phyloP scores from a whole-genome alignment of 441 rosid species.

The Sinapis alba region DNA sequence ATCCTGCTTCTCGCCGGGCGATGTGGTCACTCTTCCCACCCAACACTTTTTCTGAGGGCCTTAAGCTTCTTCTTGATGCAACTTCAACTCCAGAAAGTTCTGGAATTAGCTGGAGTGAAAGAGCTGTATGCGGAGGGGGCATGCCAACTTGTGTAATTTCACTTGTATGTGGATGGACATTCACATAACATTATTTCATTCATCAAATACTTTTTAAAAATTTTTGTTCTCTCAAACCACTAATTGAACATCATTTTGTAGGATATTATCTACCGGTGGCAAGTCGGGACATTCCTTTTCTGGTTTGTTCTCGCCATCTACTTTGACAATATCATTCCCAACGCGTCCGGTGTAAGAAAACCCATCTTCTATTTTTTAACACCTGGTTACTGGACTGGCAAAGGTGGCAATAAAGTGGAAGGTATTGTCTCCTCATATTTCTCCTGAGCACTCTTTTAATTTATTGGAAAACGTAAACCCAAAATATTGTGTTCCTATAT shows the following conservation, averaged over 20 bases:
- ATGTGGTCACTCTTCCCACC: slow-evolving; percentile 95
- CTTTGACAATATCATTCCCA: slow-evolving; percentile 84
- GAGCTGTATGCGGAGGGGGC: slow-evolving; percentile 50
- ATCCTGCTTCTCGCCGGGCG: slow-evolving; percentile 28
- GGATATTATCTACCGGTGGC: slow-evolving; percentile 77
- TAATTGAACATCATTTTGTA: slow-evolving; percentile 40
- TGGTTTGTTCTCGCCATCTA: slow-evolving; percentile 84
- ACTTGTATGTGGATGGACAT: slow-evolving; percentile 51
- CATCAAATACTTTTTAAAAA: neutral
- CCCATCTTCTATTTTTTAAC: slow-evolving; percentile 68
- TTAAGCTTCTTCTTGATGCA: slow-evolving; percentile 57
- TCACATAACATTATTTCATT: neutral
- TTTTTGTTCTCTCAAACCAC: slow-evolving; percentile 27
- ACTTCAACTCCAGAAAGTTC: slow-evolving; percentile 58
- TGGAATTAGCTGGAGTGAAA: slow-evolving; percentile 84
- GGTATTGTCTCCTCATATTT: slow-evolving; percentile 44
- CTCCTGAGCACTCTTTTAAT: slow-evolving; percentile 1
- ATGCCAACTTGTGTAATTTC: slow-evolving; percentile 55
- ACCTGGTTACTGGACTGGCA: slow-evolving; percentile 89
- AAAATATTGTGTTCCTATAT: slow-evolving; percentile 32
- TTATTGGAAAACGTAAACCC: slow-evolving; percentile 8
- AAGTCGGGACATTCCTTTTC: slow-evolving; percentile 53
- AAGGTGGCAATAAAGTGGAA: slow-evolving; percentile 68
- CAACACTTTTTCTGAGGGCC: slow-evolving; percentile 71
- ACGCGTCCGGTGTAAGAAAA: slow-evolving; percentile 85